These are phyloP conservation scores for Fusarium robinianum DNA, from an alignment of 2,329 filamentous ascomycete species.

Conservation along the genomic window DNA sequence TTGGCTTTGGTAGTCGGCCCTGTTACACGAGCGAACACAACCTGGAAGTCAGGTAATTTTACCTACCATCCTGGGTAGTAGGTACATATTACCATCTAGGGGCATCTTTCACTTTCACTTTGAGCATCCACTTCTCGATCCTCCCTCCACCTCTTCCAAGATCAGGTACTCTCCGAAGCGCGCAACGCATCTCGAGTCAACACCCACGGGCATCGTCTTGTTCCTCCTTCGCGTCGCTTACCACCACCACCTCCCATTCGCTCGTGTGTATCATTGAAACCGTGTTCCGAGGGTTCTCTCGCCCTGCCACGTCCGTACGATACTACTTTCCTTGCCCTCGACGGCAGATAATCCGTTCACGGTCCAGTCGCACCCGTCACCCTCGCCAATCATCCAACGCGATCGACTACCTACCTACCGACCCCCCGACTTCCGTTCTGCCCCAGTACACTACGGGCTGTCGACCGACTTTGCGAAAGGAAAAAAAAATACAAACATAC, in stretches of 20 bases:
- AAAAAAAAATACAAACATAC: too few species aligned
- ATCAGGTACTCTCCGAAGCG: too few species aligned
- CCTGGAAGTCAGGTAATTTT: too few species aligned
- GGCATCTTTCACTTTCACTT: too few species aligned
- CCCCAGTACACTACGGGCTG: too few species aligned
- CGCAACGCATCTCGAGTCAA: too few species aligned
- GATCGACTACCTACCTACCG: neutral
- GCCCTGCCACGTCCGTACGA: slow-evolving; percentile 12
- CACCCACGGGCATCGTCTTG: neutral
- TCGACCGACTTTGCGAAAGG: too few species aligned
- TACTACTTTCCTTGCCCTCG: neutral
- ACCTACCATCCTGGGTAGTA: too few species aligned
- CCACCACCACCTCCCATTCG: slow-evolving; percentile 11
- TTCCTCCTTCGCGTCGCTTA: neutral
- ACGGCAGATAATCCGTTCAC: neutral
- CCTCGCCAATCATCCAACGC: slow-evolving; percentile 3
- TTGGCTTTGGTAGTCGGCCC: slow-evolving; percentile 14
- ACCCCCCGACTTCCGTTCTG: neutral
- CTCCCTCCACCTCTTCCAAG: too few species aligned
- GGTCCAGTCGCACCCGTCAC: slow-evolving; percentile 4
- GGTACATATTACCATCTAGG: too few species aligned
- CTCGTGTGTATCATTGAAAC: slow-evolving; percentile 2
- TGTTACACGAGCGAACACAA: too few species aligned
- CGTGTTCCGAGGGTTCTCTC: slow-evolving; percentile 7
- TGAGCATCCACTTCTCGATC: too few species aligned